Evolutionary conservation across 2,329 filamentous ascomycete species (phyloP).

Genomic region (Botrytis deweyae): DNA sequence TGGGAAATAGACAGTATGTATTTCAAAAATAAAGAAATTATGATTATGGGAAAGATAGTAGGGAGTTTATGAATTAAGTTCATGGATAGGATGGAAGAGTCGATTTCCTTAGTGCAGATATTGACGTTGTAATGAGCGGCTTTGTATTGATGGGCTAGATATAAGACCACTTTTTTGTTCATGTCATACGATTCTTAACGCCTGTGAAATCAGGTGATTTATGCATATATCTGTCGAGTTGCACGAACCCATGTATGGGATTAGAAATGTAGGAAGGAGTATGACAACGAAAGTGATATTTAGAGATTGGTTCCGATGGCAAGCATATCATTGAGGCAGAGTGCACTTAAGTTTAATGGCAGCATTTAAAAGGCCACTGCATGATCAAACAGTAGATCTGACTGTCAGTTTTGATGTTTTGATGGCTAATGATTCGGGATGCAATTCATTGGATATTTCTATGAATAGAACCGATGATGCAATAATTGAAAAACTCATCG

Average conservation of each 20-base stretch:
- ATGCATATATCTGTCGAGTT: background rate
- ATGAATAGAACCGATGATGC: background rate
- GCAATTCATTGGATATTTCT: background rate
- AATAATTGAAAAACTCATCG: background rate
- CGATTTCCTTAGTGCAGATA: background rate
- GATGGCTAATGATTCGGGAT: background rate
- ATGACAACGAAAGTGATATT: background rate
- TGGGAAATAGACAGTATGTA: background rate
- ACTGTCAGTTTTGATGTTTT: background rate
- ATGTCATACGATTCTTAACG: background rate
- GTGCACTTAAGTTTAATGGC: background rate
- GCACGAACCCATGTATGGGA: background rate
- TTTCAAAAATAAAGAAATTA: background rate
- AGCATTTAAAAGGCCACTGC: background rate
- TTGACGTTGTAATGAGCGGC: background rate
- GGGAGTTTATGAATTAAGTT: background rate
- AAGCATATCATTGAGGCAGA: background rate
- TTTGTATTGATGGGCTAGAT: background rate
- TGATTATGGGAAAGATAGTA: background rate
- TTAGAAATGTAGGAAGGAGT: background rate
- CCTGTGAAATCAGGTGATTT: background rate
- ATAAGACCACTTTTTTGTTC: constrained; percentile 5
- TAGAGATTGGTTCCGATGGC: background rate
- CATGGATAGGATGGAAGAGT: background rate
- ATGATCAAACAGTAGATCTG: background rate